A percentile compares a stretch with the other conserved stretches of the same genome.
Conservation (phyloP, 2,329 filamentous ascomycete species). For the Trichophyton verrucosum region DNA sequence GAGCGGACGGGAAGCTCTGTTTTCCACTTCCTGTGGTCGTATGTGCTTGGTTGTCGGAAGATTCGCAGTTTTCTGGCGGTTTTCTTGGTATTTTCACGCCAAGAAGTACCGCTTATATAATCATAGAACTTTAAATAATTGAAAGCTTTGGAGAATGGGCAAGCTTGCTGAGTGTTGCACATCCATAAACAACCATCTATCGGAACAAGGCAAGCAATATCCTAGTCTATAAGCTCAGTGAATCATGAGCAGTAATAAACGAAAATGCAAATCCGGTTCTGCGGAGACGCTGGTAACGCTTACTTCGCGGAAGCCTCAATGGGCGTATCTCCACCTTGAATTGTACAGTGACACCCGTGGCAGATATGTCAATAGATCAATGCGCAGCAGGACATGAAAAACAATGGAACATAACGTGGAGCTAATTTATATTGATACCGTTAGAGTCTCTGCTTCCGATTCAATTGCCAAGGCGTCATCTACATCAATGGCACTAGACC, state of each 20-base stretch:
- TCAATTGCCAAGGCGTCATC: slow-evolving; percentile 4
- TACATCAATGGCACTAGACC: slow-evolving; percentile 28
- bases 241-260: slow-evolving; percentile 3
- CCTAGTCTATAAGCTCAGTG: not conserved
- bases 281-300: slow-evolving; percentile 16
- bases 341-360: slow-evolving; percentile 20
- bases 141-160: no score
- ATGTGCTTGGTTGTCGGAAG: no score
- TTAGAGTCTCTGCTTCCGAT: slow-evolving; percentile 4
- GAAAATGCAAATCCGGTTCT: not conserved
- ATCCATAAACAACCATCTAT: slow-evolving; percentile 18
- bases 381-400: not conserved
- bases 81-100: no score
- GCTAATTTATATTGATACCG: not conserved
- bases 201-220: not conserved
- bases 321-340: slow-evolving; percentile 34
- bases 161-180: no score
- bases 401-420: not conserved
- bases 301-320: slow-evolving; percentile 32
- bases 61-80: no score
- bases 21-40: no score
- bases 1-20: no score
- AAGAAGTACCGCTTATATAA: no score
- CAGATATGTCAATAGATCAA: not conserved
- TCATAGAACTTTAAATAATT: no score